Evolutionary conservation across 495 filamentous ascomycete genomes (phyloP).

Genomic region (Polyplosphaeria fusca): DNA sequence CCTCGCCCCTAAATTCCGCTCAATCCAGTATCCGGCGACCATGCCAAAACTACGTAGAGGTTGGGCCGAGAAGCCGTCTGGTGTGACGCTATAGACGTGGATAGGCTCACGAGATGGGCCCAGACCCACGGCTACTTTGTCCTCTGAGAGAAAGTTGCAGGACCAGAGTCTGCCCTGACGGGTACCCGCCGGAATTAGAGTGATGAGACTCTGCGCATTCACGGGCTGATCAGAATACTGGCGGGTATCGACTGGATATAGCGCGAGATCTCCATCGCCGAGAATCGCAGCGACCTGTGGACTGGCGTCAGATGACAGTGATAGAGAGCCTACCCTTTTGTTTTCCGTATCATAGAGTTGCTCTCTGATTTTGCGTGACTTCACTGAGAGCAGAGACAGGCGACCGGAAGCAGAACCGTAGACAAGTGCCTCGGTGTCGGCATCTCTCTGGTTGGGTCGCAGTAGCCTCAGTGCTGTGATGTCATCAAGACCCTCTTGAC

Average conservation of each 20-base stretch:
- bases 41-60: conserved; percentile 44
- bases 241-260: conserved; percentile 44
- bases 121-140: conserved; percentile 51
- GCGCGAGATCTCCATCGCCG: conserved; percentile 31
- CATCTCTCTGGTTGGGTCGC: conserved; percentile 41
- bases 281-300: conserved; percentile 35
- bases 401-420: conserved; percentile 49
- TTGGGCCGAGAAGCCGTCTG: conserved; percentile 41
- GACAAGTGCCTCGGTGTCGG: conserved; percentile 43
- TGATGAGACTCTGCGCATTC: conserved; percentile 44
- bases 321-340: too few species aligned
- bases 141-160: conserved; percentile 49
- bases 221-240: conserved; percentile 31
- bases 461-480: conserved; percentile 58
- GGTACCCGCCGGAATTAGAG: conserved; percentile 23
- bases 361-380: conserved; percentile 20
- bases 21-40: conserved; percentile 33
- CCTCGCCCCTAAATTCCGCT: not conserved
- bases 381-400: conserved; percentile 35
- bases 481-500: conserved; percentile 60
- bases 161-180: conserved; percentile 48
- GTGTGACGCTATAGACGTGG: conserved; percentile 49
- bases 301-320: conserved; percentile 23
- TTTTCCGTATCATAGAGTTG: conserved; percentile 26
- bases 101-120: conserved; percentile 48